Percentiles rank a stretch among this genome's conserved stretches.
These are phyloP conservation scores for Fagopyrum tataricum DNA, from an alignment of 148 eudicot genomes.

Conservation along the genomic window DNA sequence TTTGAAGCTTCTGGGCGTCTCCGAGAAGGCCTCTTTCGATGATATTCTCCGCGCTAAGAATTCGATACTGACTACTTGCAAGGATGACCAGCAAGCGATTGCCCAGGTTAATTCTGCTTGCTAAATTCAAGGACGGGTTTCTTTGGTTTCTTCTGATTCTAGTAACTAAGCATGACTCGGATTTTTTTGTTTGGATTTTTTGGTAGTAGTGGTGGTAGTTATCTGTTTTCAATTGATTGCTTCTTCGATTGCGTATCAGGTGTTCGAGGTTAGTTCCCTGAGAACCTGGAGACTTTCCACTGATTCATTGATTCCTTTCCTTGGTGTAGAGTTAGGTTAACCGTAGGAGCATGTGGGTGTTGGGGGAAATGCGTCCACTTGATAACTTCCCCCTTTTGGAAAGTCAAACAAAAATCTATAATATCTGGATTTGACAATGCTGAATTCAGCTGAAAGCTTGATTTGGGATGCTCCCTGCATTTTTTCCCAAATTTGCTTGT, in stretches of 20 bases:
- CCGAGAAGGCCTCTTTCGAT: slow-evolving; percentile 78
- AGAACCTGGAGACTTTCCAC: neutral
- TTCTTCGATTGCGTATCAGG: neutral
- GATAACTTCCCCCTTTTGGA: neutral
- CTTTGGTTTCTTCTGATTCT: neutral
- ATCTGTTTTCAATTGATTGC: neutral
- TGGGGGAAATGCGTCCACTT: neutral
- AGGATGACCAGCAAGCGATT: slow-evolving; percentile 59
- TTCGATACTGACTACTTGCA: slow-evolving; percentile 47
- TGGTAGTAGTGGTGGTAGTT: neutral
- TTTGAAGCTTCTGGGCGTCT: slow-evolving; percentile 69
- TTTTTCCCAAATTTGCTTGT: neutral
- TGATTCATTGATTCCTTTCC: neutral
- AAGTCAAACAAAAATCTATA: neutral
- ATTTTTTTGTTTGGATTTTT: neutral
- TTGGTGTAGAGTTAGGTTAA: neutral
- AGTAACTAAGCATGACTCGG: neutral
- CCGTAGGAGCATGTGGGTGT: neutral
- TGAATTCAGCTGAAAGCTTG: neutral
- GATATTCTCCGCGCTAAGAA: slow-evolving; percentile 83
- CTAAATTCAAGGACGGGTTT: neutral
- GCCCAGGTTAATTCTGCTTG: slow-evolving; percentile 41
- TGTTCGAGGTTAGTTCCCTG: neutral
- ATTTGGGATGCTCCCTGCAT: neutral
- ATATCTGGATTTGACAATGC: no score